These are phyloP conservation scores for Agrocybe praecox DNA, from an alignment of 768 basidiomycete genomes.

Conservation along the genomic window DNA sequence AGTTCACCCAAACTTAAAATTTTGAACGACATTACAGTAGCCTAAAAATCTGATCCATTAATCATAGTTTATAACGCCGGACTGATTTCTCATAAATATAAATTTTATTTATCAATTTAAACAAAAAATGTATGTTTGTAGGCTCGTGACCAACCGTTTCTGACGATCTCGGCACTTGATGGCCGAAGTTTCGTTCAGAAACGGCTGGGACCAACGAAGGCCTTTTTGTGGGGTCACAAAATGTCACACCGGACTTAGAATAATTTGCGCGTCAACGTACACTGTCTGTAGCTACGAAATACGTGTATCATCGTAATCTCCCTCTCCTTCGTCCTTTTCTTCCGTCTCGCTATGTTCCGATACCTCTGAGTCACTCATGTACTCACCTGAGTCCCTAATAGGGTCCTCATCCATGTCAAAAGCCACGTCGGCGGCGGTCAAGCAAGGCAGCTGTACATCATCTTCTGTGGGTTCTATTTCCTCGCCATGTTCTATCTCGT, in stretches of 20 bases:
- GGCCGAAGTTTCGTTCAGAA: constrained; percentile 5
- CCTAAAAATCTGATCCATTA: no score
- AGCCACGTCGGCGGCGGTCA: background rate
- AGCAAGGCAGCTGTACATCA: background rate
- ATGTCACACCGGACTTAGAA: constrained; percentile 6
- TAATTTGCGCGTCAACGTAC: background rate
- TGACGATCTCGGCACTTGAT: background rate
- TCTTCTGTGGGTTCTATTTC: background rate
- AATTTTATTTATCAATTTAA: no score
- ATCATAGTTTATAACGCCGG: no score
- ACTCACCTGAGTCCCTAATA: background rate
- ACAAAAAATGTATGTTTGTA: no score
- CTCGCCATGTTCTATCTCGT: background rate
- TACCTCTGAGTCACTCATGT: background rate
- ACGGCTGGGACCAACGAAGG: constrained; percentile 8
- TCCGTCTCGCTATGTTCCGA: background rate
- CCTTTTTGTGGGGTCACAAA: constrained; percentile 5
- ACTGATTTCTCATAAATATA: no score
- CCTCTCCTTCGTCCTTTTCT: background rate
- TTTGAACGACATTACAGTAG: no score
- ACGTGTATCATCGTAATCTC: background rate
- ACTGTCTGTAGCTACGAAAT: background rate
- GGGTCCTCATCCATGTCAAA: background rate
- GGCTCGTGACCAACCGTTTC: constrained; percentile 8
- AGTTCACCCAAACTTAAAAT: no score